phyloP scores from a whole-genome alignment of 129 eudicot genomes.

The Centrapalus pauciflorus region DNA sequence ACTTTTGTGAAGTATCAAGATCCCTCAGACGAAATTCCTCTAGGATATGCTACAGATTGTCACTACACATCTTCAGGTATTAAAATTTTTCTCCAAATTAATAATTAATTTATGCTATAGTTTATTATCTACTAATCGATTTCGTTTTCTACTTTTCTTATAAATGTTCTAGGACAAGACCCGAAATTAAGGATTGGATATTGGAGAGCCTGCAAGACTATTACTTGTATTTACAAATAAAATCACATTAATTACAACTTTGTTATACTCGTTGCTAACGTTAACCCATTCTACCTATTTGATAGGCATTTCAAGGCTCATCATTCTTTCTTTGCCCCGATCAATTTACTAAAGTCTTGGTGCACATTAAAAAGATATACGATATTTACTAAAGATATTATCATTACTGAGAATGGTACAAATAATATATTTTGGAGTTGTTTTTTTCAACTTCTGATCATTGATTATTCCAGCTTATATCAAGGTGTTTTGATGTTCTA shows the following conservation, averaged over 20 bases:
- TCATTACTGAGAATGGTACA: background rate
- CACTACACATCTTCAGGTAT: conserved; percentile 4
- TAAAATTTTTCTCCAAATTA: too few species aligned
- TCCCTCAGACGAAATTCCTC: background rate
- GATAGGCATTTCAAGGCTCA: background rate
- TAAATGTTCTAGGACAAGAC: too few species aligned
- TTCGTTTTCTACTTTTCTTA: too few species aligned
- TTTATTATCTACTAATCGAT: too few species aligned
- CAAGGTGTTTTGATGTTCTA: background rate
- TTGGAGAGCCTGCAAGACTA: too few species aligned
- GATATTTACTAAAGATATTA: background rate
- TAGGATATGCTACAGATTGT: conserved; percentile 18
- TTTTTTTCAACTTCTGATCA: background rate
- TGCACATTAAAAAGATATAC: background rate
- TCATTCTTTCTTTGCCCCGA: background rate
- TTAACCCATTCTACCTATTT: too few species aligned
- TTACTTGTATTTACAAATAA: too few species aligned
- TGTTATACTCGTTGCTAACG: too few species aligned
- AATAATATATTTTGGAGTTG: background rate
- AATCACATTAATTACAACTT: too few species aligned
- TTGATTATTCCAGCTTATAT: background rate
- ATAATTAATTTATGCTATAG: too few species aligned
- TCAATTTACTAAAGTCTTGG: background rate
- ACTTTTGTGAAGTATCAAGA: conserved; percentile 23
- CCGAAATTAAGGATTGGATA: too few species aligned